Conservation (phyloP, 768 basidiomycete genomes). For the Mycena kentingensis region DNA sequence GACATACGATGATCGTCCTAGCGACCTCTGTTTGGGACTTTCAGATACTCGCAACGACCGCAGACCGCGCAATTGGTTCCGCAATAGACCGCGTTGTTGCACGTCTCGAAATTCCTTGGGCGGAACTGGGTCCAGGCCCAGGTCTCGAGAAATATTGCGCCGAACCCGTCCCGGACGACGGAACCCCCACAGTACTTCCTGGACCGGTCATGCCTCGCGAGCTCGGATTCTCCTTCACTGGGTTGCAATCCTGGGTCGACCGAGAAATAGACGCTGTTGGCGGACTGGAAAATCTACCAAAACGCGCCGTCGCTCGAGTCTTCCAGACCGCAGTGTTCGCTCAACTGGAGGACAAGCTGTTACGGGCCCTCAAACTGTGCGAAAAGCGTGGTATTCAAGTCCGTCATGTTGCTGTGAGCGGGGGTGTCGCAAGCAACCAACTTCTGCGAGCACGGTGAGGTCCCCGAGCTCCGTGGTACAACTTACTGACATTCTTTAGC, state of each 20-base stretch:
- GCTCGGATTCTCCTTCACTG: conserved; percentile 77
- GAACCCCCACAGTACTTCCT: conserved; percentile 33
- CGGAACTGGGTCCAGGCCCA: conserved; percentile 69
- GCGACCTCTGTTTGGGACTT: conserved; percentile 61
- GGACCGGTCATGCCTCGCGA: conserved; percentile 52
- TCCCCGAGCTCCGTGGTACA: background rate
- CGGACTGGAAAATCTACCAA: conserved; percentile 46
- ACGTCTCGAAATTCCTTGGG: conserved; percentile 67
- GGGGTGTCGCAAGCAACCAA: conserved; percentile 89
- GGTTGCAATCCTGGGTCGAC: conserved; percentile 72
- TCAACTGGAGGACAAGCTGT: conserved; percentile 77
- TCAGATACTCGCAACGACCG: conserved; percentile 70
- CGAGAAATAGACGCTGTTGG: conserved; percentile 49
- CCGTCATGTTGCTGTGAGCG: conserved; percentile 75
- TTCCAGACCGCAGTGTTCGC: conserved; percentile 74
- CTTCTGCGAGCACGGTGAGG: conserved; percentile 66
- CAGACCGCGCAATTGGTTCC: conserved; percentile 76
- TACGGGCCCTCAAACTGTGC: conserved; percentile 52
- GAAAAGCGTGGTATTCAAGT: conserved; percentile 44
- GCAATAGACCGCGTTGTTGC: conserved; percentile 84
- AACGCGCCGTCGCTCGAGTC: conserved; percentile 57
- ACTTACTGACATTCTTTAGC: conserved; percentile 23
- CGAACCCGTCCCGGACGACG: conserved; percentile 28
- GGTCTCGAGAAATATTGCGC: conserved; percentile 75
- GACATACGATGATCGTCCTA: conserved; percentile 87